Evolutionary conservation across 2,329 filamentous ascomycete species (phyloP), one percentile per base, ranked within the genome.

Genomic region (Penicillium sclerotiorum): DNA sequence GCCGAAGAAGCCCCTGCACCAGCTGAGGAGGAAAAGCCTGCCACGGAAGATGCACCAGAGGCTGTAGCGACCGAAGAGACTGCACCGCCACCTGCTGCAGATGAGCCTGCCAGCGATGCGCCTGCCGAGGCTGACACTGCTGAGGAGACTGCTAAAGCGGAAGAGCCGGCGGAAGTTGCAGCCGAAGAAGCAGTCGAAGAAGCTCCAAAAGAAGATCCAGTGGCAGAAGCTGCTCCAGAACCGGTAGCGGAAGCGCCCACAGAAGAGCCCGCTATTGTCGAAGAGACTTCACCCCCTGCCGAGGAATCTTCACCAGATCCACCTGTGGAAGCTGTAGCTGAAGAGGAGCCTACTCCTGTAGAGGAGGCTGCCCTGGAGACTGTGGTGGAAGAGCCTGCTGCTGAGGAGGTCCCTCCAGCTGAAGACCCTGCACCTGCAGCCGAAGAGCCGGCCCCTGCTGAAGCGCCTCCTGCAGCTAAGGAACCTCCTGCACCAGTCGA

Each of bases 371-470:
- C 44, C 8, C 51, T 50, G 38, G 59, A 58, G 7, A 15, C 27
- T 23, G 6, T 41, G 9, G 22, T 30, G 23, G 50, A 62, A 43
- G 25, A 63, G 23, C 12, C 32, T 12, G 8, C 37, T 12, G 47
- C 52, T 38, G 56, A 59, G 21, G 21, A 45, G n/a, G 17, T 7
- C 9, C 8, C 15, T 4, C 11, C 20, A 23, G 41, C n/a, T 6
- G 27, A 23, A 17, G 20, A 18, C 6, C 18, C 43, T 5, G 15
- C 17, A 13, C 13, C 50, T 32, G 30, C 55, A 8, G 27, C 32
- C 27, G 56, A 61, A 45, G 61, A 60, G 32, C 35, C 57, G 22
- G 32, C 45, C 13, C 15, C 23, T 6, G n/a, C 39, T 12, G 39
- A 42, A 8, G 41, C 11, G 15, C 21, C 21, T 21, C 11, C 5